These are phyloP conservation scores for Ganoderma sinense DNA, from an alignment of 1,284 basidiomycete species.

Conservation along the genomic window DNA sequence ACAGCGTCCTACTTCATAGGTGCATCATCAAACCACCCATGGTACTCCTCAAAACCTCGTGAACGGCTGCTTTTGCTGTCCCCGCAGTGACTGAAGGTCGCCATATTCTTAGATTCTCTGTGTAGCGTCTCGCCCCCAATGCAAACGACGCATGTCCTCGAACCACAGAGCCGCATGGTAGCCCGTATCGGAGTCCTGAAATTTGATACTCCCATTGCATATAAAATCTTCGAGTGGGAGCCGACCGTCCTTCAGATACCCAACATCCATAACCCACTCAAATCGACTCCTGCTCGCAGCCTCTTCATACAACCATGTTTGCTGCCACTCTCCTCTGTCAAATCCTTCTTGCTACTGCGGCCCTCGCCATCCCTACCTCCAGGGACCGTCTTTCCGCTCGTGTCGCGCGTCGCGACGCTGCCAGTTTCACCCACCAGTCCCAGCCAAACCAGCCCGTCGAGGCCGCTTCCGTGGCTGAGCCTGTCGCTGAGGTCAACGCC, in stretches of 20 bases:
- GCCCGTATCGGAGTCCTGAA: no score
- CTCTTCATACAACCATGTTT: constrained; percentile 25
- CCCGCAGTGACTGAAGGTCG: no score
- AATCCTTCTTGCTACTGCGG: constrained; percentile 32
- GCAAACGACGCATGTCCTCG: no score
- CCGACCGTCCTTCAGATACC: not conserved
- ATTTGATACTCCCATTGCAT: no score
- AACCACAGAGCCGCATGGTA: no score
- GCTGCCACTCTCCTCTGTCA: constrained; percentile 28
- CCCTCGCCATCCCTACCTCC: constrained; percentile 29
- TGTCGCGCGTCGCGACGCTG: constrained; percentile 26
- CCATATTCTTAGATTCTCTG: no score
- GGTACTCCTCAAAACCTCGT: no score
- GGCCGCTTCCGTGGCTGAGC: not conserved
- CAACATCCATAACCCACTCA: constrained; percentile 21
- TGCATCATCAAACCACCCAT: no score
- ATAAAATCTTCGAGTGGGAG: no score
- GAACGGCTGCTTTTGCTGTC: no score
- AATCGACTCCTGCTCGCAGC: constrained; percentile 18
- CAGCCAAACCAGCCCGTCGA: constrained; percentile 21
- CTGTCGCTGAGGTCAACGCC: constrained; percentile 8
- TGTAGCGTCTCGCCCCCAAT: no score
- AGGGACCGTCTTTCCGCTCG: constrained; percentile 28
- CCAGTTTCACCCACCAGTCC: constrained; percentile 22
- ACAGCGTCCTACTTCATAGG: no score